Evolutionary conservation across 176 grass and related monocot species (phyloP), one percentile per base, ranked within the genome.

Genomic region (Tuctoria greenei): DNA sequence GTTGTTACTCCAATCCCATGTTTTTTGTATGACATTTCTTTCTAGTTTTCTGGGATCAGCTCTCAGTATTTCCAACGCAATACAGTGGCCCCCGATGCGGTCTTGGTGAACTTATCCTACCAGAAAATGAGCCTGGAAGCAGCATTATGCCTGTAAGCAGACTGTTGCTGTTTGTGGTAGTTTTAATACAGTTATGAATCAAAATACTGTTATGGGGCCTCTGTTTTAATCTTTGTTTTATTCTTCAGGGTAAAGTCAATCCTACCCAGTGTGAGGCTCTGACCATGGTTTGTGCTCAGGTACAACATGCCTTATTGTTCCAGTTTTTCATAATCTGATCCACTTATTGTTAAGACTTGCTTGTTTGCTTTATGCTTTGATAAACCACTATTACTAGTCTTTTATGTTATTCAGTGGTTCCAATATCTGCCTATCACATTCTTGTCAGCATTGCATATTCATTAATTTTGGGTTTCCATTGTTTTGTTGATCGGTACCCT

Each of bases 261-360:
- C 95, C 95, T 72, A 99, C 95, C 17, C 95, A 99, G 34, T 90
- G 95, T 38, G 95, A 99, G 67, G 95, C 95, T 84, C 81, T 99
- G 52, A 99, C 95, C 49, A 99, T 99, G 95, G 95, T 99, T 67
- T 99, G 95, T 66, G 95, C 91, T 86, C 95, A 95, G 95, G 95
- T 99, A 71, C 26, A 35, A 40, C 7, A 46, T 74, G 72, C 52
- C 39, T 87, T 74, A 4, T 50, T 12, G 20, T 69, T 76, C 20
- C 39, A 23, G 14, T 21, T 75, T 58, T 13, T 66, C 50, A 82
- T 79, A 36, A 67, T 66, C 24, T 6, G 44, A 45, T 54, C 14
- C 62, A 51, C 65, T 37, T 63, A 37, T 55, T 76, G 12, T 46
- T 20, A 57, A 34, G 27, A 12, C 58, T 61, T 86, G 61, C 20